Conservation (phyloP, 2,329 filamentous ascomycete species). For the Colletotrichum liaoningense region DNA sequence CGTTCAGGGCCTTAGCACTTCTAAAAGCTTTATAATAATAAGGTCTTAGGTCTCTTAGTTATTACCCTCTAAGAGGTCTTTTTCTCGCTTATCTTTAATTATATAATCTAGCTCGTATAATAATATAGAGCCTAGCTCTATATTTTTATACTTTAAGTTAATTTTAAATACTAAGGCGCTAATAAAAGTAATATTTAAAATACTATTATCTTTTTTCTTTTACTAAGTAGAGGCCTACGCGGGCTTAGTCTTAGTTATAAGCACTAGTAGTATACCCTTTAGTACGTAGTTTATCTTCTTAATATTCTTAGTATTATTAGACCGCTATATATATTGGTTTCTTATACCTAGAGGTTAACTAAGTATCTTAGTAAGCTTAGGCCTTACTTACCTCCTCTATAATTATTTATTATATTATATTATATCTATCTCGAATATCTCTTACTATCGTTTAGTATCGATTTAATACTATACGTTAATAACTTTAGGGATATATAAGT, state of each 20-base stretch:
- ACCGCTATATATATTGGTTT: too few relatives aligned
- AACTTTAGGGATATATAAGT: too few relatives aligned
- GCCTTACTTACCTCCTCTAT: neutral
- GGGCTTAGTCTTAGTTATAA: rapidly evolving
- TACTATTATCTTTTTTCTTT: neutral
- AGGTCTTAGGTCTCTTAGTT: neutral
- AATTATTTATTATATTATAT: neutral
- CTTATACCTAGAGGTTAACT: rapidly evolving
- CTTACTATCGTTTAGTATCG: neutral
- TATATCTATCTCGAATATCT: neutral
- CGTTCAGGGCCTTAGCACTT: neutral
- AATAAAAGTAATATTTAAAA: neutral
- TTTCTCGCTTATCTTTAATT: neutral
- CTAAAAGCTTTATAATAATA: neutral
- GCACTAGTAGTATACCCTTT: rapidly evolving
- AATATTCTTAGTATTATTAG: too few relatives aligned
- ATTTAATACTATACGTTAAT: neutral
- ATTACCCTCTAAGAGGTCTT: neutral
- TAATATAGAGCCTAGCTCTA: neutral
- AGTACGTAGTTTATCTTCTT: too few relatives aligned
- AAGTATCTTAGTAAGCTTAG: too few relatives aligned
- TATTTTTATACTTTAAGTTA: neutral
- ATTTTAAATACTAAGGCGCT: neutral
- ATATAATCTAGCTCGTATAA: neutral
- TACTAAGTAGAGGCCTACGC: rapidly evolving